Percentiles rank a stretch among this genome's conserved stretches.
Evolutionary conservation across 176 grass and related monocot species (phyloP).

Genomic region (Musa troglodytarum): DNA sequence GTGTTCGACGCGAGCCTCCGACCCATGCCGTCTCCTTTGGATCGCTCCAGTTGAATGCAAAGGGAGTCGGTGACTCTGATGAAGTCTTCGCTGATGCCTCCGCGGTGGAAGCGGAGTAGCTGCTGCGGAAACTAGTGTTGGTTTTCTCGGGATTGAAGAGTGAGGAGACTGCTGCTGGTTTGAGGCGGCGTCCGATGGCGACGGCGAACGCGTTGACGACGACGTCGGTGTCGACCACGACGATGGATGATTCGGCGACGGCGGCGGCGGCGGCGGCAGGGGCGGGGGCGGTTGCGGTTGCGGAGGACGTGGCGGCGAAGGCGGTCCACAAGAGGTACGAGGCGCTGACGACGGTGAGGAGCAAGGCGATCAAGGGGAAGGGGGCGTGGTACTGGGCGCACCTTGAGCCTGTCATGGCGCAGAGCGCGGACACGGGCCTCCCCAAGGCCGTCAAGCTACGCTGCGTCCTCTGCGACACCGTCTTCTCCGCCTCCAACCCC

Average conservation of each 20-base stretch:
- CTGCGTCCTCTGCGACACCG: slow-evolving; percentile 3
- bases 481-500: slow-evolving; percentile 14
- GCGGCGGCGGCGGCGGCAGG: not conserved
- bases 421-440: not conserved
- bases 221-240: not conserved
- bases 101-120: too few species aligned
- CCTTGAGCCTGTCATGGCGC: slow-evolving; percentile 9
- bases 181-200: not conserved
- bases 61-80: not conserved
- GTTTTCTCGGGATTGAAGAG: not conserved
- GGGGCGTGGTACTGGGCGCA: slow-evolving; percentile 16
- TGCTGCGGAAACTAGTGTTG: not conserved
- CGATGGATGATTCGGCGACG: not conserved
- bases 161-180: not conserved
- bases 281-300: not conserved
- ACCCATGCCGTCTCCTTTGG: not conserved
- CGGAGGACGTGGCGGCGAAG: slow-evolving; percentile 9
- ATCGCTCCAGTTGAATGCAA: not conserved
- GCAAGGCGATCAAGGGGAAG: slow-evolving; percentile 13
- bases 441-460: slow-evolving; percentile 16
- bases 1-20: not conserved
- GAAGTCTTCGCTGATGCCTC: too few species aligned
- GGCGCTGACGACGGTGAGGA: slow-evolving; percentile 14
- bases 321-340: slow-evolving; percentile 9
- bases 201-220: slow-evolving; percentile 9